phyloP scores from a whole-genome alignment of 2,329 filamentous ascomycete species.

The Laburnicola sp. region DNA sequence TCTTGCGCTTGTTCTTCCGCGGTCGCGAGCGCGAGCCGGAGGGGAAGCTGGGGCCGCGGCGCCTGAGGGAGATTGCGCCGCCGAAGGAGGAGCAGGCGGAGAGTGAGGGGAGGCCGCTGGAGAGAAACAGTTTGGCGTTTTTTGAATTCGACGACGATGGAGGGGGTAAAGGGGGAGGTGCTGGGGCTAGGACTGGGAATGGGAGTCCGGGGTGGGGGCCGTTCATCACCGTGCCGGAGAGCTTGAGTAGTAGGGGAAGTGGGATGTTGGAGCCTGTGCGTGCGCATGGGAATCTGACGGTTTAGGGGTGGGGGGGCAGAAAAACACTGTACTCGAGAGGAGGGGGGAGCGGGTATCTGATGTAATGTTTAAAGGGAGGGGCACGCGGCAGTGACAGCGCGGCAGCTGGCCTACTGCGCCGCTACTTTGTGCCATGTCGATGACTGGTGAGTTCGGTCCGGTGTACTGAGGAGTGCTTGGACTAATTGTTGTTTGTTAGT shows the following conservation, averaged over 20 bases:
- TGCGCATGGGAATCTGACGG: slow-evolving; percentile 17
- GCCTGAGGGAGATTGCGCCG: slow-evolving; percentile 15
- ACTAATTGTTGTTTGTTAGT: too few relatives aligned
- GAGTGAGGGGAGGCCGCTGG: slow-evolving; percentile 22
- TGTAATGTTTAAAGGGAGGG: slow-evolving; percentile 11
- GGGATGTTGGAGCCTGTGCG: slow-evolving; percentile 18
- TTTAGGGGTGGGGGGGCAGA: slow-evolving; percentile 13
- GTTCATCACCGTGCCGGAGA: slow-evolving; percentile 41
- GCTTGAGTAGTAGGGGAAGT: slow-evolving; percentile 31
- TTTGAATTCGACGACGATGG: too few relatives aligned
- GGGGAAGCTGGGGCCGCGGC: slow-evolving; percentile 14
- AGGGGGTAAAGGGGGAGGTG: not conserved
- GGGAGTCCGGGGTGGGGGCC: slow-evolving; percentile 32
- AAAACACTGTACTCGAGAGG: slow-evolving; percentile 6
- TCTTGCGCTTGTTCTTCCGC: slow-evolving; percentile 49
- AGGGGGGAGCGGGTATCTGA: slow-evolving; percentile 48
- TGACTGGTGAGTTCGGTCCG: slow-evolving; percentile 1
- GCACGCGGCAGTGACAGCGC: slow-evolving; percentile 2
- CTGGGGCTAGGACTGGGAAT: slow-evolving; percentile 1
- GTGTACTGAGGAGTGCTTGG: too few relatives aligned
- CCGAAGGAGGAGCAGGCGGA: slow-evolving; percentile 15
- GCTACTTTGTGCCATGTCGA: slow-evolving; percentile 43
- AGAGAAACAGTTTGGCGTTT: slow-evolving; percentile 27
- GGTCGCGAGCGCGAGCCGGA: slow-evolving; percentile 15
- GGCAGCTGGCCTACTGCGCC: slow-evolving; percentile 31